Evolutionary conservation across 2,329 filamentous ascomycete genomes (phyloP), one percentile per base, ranked within the genome.

Genomic region (Fusarium brevicatenulatum): DNA sequence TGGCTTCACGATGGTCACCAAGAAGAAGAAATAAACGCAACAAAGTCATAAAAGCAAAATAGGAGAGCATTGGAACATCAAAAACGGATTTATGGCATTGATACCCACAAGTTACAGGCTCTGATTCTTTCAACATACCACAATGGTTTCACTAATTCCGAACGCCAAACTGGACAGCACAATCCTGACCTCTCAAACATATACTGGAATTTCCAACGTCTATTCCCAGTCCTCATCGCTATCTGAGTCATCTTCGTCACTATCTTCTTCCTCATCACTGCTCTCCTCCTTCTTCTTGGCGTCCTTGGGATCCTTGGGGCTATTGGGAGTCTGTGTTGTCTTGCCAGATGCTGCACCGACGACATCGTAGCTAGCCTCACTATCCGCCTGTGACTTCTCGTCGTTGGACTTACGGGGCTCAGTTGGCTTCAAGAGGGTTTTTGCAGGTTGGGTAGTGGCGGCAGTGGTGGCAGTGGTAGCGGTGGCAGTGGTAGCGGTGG

Each of bases 361-460:
- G 39, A 99, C 88, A 81, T 99, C 96, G 81, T 99, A 99, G 84
- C 95, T 97, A 23, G 94, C 94, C 77, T 99, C 96, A 80, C 95
- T 98, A 78, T 96, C 96, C 12, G 95, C 91, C 75, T 96, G 93
- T 32, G 93, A 97, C 81, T 95, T 95, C 81, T 95, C 92, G 78
- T 97, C 95, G 78, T 97, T 92, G 32, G 95, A 97, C 78, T 88
- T 90, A 53, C 93, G 91, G 23, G 91, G 85, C 76, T 93, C 90
- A 36, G 84, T 62, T 30, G 91, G 87, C 81, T 94, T 94, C 53
- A 90, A 84, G n/a, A 79, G 79, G 49, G 79, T 78, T 68, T 84
- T 78, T 56, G 80, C 80, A 57, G 83, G 85, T 55, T 91, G 88
- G 70, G 91, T 88, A 9, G 90, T 91, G 9, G 85, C 88, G 16